Percentiles rank a stretch among this genome's conserved stretches.
Conservation (phyloP, 306 rosid species). For the Cicer bijugum region DNA sequence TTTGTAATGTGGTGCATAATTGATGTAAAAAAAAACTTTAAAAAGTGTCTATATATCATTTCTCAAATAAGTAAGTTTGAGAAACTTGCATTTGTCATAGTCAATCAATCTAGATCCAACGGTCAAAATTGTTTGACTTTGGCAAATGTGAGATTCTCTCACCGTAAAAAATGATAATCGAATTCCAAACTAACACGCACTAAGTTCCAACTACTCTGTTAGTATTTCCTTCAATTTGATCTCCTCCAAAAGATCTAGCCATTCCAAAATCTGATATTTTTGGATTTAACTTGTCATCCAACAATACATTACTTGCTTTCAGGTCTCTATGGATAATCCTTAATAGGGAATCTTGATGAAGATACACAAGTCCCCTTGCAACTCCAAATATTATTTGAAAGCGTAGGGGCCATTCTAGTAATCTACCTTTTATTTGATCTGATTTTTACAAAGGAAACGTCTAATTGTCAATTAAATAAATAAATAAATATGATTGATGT, state of each 20-base stretch:
- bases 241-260: conserved; percentile 59
- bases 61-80: not conserved
- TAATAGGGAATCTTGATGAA: conserved; percentile 63
- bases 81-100: not conserved
- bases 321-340: conserved; percentile 67
- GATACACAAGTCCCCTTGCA: conserved; percentile 59
- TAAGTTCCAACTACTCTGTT: conserved; percentile 62
- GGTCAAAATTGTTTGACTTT: not conserved
- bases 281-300: conserved; percentile 54
- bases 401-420: conserved; percentile 56
- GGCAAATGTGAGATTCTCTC: not conserved
- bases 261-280: conserved; percentile 74
- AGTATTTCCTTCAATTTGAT: conserved; percentile 62
- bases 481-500: conserved; percentile 1
- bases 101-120: not conserved
- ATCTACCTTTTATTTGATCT: conserved; percentile 40
- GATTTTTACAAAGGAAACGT: conserved; percentile 1
- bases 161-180: not conserved
- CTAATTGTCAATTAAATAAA: not conserved
- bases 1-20: too few species aligned
- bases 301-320: conserved; percentile 64
- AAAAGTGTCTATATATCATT: too few species aligned
- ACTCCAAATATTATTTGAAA: conserved; percentile 53
- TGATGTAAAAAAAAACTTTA: too few species aligned
- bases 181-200: conserved; percentile 45